Evolutionary conservation across 1,284 basidiomycete genomes (phyloP).

Genomic region (Trichosporon inkin): DNA sequence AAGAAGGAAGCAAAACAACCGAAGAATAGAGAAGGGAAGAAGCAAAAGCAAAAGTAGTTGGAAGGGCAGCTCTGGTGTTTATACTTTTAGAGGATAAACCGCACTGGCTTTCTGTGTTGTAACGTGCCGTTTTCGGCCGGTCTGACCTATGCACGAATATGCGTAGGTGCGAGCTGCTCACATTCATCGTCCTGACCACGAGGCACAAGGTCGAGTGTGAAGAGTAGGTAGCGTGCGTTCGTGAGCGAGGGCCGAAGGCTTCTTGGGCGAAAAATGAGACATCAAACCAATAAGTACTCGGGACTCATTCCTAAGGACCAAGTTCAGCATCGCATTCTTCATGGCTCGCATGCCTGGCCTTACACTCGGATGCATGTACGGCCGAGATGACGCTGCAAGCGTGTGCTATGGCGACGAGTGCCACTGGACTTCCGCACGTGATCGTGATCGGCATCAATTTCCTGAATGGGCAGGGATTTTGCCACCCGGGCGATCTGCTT

Average conservation of each 20-base stretch:
- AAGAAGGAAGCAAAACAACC: not conserved
- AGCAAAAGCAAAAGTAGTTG: not conserved
- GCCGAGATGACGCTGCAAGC: no score
- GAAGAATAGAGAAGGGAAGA: not conserved
- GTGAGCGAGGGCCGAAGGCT: no score
- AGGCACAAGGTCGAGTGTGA: no score
- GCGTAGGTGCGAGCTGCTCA: not conserved
- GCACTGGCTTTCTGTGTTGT: not conserved
- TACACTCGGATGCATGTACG: no score
- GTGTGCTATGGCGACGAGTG: not conserved
- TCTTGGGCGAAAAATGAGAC: no score
- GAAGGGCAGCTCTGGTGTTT: not conserved
- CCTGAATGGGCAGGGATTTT: not conserved
- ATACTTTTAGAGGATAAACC: not conserved
- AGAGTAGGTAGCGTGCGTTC: no score
- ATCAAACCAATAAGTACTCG: no score
- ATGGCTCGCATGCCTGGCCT: no score
- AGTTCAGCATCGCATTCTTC: no score
- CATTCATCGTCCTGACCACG: no score
- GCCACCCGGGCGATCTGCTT: constrained; percentile 1
- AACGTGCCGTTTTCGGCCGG: not conserved
- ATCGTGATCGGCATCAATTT: not conserved
- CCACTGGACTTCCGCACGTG: not conserved
- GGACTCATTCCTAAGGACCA: no score
- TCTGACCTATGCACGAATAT: not conserved